Percentiles rank a stretch among this genome's conserved stretches.
phyloP scores from a whole-genome alignment of 225 moss, liverwort and hornwort species.

The Lunularia cruciata region DNA sequence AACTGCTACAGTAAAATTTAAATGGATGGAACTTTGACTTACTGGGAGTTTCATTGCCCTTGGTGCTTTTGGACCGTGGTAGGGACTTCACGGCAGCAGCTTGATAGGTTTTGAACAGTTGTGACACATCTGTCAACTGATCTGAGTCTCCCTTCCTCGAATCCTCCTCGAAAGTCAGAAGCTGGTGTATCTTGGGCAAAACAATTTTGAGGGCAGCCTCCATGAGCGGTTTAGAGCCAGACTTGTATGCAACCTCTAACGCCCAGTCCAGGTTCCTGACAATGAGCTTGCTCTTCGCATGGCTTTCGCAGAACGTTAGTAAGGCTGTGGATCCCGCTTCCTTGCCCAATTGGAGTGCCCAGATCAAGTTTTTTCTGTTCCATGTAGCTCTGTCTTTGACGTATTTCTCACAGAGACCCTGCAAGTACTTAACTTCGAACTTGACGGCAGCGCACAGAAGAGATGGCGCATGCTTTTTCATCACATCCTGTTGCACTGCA shows the following conservation, averaged over 20 bases:
- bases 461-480: slow-evolving; percentile 3
- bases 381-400: slow-evolving; percentile 19
- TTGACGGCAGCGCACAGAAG: slow-evolving; percentile 14
- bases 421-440: slow-evolving; percentile 20
- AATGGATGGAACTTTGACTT: too few relatives aligned
- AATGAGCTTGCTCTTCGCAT: slow-evolving; percentile 15
- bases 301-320: slow-evolving; percentile 7
- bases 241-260: slow-evolving; percentile 20
- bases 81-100: not conserved
- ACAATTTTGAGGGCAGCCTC: slow-evolving; percentile 13
- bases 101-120: slow-evolving; percentile 9
- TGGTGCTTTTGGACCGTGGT: not conserved
- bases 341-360: slow-evolving; percentile 12
- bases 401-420: slow-evolving; percentile 14
- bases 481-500: slow-evolving; percentile 4
- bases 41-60: not conserved
- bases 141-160: not conserved
- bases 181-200: slow-evolving; percentile 17
- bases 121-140: not conserved
- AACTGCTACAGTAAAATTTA: too few relatives aligned
- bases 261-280: slow-evolving; percentile 19
- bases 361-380: slow-evolving; percentile 20
- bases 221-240: slow-evolving; percentile 15
- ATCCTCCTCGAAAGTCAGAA: slow-evolving; percentile 10
- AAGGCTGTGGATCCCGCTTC: slow-evolving; percentile 6